Evolutionary conservation across 306 rosid genomes (phyloP).

Genomic region (Vigna mungo): DNA sequence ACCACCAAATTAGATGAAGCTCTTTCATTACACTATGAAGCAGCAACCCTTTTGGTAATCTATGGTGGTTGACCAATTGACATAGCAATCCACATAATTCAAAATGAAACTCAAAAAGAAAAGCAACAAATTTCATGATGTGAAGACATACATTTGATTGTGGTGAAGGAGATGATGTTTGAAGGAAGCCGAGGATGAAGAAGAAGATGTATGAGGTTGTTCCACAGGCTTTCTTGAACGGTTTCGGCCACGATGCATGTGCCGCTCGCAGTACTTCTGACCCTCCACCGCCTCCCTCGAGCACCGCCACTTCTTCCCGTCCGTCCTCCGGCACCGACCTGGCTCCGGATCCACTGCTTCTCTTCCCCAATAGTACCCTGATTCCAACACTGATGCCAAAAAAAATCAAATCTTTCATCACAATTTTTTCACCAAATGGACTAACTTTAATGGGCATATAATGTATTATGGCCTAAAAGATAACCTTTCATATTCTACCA

Average conservation of each 20-base stretch:
- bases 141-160: background rate
- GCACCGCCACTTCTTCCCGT: slow-evolving; percentile 23
- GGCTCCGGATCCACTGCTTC: background rate
- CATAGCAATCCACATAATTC: background rate
- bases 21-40: background rate
- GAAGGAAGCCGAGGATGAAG: background rate
- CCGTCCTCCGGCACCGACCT: slow-evolving; percentile 6
- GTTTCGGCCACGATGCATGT: slow-evolving; percentile 9
- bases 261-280: slow-evolving; percentile 4
- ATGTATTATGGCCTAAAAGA: background rate
- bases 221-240: slow-evolving; percentile 32
- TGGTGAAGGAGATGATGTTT: background rate
- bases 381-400: background rate
- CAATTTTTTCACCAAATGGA: background rate
- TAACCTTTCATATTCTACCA: background rate
- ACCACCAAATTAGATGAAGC: background rate
- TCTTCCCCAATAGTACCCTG: background rate
- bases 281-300: slow-evolving; percentile 16
- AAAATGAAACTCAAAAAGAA: background rate
- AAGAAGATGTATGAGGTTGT: background rate
- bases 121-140: background rate
- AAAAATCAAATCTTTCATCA: background rate
- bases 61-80: background rate
- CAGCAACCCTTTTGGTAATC: background rate
- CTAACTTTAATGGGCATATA: background rate